Evolutionary conservation across 441 rosid genomes (phyloP), one percentile per base, ranked within the genome.

Genomic region (Dalechampia spathulata): DNA sequence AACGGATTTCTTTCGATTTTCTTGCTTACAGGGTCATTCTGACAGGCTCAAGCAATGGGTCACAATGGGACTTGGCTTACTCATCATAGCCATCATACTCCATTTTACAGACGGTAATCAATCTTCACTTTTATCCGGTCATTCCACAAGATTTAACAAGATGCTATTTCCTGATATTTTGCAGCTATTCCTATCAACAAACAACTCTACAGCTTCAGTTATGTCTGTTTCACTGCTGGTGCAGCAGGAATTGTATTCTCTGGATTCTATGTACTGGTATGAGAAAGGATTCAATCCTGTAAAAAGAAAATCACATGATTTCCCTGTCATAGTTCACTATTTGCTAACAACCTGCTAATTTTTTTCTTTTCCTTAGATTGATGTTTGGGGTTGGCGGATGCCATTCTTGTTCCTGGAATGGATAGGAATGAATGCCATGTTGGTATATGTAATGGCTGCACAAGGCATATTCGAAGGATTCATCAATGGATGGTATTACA

Each of bases 101-200:
- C 91, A 79, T 61, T 81, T 81, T 41, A 77, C 86, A 23, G 77
- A 81, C 23, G 91, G 91, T 81, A 62, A 72, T 21, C 20, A 5
- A 9, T 11, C 20, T 22, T 5, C n/a, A n/a, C 2, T 5, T 21
- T 45, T 11, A 23, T 30, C 4, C 5, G 8, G 34, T 30, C 34
- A 30, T 3, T 3, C 34, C 34, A 30, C 5, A 30, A 8, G 34
- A 30, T 30, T 34, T 12, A 19, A 1, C 0, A 6, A n/a, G n/a
- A 16, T 14, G 1, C 26, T 41, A 55, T 36, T 62, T 5, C 8
- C 0, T 16, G 56, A 23, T 3, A n/a, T 44, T 47, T 47, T 69
- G 55, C 80, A 84, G 92, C 84, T 19, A 82, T 82, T 74, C 92
- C 92, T n/a, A 74, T 84, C 55, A 85, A 85, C 79, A 82, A 85